These are phyloP conservation scores for Beauveria rudraprayagi DNA, from an alignment of 2,329 filamentous ascomycete genomes.

Conservation along the genomic window DNA sequence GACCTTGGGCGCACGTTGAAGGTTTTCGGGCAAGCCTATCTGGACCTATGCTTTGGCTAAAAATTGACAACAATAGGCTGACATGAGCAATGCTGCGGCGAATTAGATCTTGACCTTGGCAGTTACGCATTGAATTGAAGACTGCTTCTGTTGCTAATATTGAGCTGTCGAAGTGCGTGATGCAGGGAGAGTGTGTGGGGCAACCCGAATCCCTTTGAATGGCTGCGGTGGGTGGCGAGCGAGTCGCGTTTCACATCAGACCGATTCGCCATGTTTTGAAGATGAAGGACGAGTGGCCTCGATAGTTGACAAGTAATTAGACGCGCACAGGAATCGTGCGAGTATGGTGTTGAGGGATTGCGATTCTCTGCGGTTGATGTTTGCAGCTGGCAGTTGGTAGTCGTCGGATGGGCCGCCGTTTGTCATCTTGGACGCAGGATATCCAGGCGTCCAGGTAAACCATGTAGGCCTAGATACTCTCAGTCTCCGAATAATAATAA, in stretches of 20 bases:
- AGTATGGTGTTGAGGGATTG: background rate
- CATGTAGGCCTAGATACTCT: too few relatives aligned
- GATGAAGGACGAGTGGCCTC: background rate
- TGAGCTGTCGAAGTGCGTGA: background rate
- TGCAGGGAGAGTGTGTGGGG: slow-evolving; percentile 4
- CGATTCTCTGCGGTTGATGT: background rate
- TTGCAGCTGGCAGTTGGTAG: background rate
- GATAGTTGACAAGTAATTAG: background rate
- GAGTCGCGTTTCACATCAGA: background rate
- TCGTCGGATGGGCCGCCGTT: background rate
- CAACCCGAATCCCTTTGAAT: background rate
- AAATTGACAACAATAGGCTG: background rate
- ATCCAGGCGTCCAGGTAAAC: too few relatives aligned
- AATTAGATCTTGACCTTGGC: background rate
- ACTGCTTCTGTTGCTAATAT: background rate
- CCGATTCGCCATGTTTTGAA: background rate
- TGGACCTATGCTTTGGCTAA: background rate
- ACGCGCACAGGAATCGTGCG: background rate
- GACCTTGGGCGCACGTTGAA: background rate
- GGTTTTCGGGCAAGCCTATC: background rate
- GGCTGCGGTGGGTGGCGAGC: background rate
- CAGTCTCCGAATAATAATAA: too few relatives aligned
- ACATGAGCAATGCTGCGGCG: background rate
- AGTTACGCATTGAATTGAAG: background rate
- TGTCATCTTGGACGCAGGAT: background rate